Base-by-base conservation (phyloP, 148 eudicot species). In the Fagopyrum tataricum region DNA sequence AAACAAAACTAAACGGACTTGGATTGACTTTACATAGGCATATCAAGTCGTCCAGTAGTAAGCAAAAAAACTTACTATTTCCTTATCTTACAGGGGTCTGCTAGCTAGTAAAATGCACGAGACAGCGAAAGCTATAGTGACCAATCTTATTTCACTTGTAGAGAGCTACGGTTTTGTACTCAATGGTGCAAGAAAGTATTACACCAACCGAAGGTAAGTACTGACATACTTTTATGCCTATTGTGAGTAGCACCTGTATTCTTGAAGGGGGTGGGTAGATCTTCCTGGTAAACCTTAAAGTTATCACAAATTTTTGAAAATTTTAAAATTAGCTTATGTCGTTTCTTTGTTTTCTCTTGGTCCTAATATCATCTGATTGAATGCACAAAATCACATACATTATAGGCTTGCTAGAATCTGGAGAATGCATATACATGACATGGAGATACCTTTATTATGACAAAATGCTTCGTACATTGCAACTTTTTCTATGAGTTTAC, bases 111-210 rank as follows among this genome's bases (percentile, higher is more conserved):
- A 91, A 76, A 91, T 94, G 97, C 81, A 84, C 41, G 86, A 88
- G 59, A 91, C 93, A 59, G 98, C 98, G 64, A 94, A 92, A 76
- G 91, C 96, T 75, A 89, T 94, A 59, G 97, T 94, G 43, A 78
- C 81, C 53, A 94, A 95, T 87, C 97, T 95, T 72, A 72, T 95
- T 66, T 87, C 83, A 17, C 81, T 95, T 42, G 83, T 87, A n/a
- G 87, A 95, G 74, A 78, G 83, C 67, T 88, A 79, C 78, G 98
- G 97, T 12, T 78, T 82, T 78, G 96, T 91, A 24, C 91, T 90
- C 71, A 95, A 95, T 75, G 97, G 98, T 76, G 98, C 98, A 13
- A 88, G 98, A 78, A 85, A 85, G 53, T 95, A 95, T 77, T 91
- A 95, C 86, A 91, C 90, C 31, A 95, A 95, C 69, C 79, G 97